These are phyloP conservation scores for Epicoccum nigrum DNA, from an alignment of 2,329 filamentous ascomycete genomes.

Conservation along the genomic window DNA sequence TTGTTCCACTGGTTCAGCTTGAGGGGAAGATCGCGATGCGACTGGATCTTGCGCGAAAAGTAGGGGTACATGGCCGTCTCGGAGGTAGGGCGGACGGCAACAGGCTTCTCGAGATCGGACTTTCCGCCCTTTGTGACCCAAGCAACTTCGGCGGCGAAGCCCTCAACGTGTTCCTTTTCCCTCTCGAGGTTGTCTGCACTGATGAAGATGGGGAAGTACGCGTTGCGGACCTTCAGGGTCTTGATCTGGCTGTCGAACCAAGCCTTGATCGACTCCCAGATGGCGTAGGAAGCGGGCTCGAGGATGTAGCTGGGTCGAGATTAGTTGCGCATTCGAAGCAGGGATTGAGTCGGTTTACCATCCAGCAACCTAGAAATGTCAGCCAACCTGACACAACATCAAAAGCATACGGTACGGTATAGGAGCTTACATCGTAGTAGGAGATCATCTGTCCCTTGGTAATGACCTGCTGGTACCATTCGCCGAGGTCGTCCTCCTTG, in stretches of 20 bases:
- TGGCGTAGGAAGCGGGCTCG: slow-evolving; percentile 70
- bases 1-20: slow-evolving; percentile 99
- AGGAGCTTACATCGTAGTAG: slow-evolving; percentile 77
- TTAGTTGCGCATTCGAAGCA: slow-evolving; percentile 1
- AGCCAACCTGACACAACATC: not conserved
- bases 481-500: slow-evolving; percentile 85
- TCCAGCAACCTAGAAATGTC: slow-evolving; percentile 27
- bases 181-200: slow-evolving; percentile 79
- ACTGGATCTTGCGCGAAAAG: slow-evolving; percentile 96
- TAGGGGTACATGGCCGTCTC: slow-evolving; percentile 93
- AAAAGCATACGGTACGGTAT: too few species aligned
- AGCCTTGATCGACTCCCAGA: slow-evolving; percentile 70
- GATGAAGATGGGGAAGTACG: slow-evolving; percentile 92
- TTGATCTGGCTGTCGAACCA: slow-evolving; percentile 75
- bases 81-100: slow-evolving; percentile 72
- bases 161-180: slow-evolving; percentile 97
- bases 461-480: slow-evolving; percentile 98
- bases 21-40: slow-evolving; percentile 91
- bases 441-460: slow-evolving; percentile 97
- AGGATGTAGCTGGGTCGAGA: slow-evolving; percentile 67
- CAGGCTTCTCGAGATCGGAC: slow-evolving; percentile 84
- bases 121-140: slow-evolving; percentile 92
- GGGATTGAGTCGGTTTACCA: slow-evolving; percentile 17
- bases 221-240: slow-evolving; percentile 89
- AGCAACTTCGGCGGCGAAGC: slow-evolving; percentile 90